Conservation (phyloP, 805 yeast species). For the Cyberlindnera euphorbiiphila region DNA sequence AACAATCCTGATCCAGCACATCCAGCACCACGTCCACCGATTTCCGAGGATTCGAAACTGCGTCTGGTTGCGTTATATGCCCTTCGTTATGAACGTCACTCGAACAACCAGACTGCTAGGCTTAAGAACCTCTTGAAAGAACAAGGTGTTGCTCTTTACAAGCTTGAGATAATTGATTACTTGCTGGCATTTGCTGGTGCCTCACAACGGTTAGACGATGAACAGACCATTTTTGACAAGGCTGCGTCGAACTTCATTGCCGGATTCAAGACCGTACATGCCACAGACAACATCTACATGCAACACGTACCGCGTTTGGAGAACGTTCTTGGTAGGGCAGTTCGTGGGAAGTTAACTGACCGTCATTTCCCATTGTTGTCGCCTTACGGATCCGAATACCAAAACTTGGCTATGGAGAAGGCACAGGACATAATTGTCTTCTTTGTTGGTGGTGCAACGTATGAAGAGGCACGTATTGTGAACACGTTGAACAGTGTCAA, state of each 20-base stretch:
- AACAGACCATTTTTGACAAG: slow-evolving; percentile 28
- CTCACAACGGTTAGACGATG: slow-evolving; percentile 38
- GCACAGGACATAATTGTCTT: slow-evolving; percentile 69
- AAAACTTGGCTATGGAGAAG: slow-evolving; percentile 28
- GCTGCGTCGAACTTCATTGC: slow-evolving; percentile 28
- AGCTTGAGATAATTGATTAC: slow-evolving; percentile 31
- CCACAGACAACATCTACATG: slow-evolving; percentile 74
- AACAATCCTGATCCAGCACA: slow-evolving; percentile 29
- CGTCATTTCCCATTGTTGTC: slow-evolving; percentile 43
- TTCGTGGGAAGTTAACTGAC: slow-evolving; percentile 32
- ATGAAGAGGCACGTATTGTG: slow-evolving; percentile 84
- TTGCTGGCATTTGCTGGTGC: slow-evolving; percentile 44
- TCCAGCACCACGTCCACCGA: slow-evolving; percentile 34
- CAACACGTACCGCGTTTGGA: slow-evolving; percentile 82
- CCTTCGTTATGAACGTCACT: slow-evolving; percentile 57
- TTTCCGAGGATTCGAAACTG: slow-evolving; percentile 56
- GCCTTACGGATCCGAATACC: slow-evolving; percentile 24
- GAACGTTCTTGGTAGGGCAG: slow-evolving; percentile 31
- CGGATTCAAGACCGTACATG: slow-evolving; percentile 35
- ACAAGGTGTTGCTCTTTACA: slow-evolving; percentile 29
- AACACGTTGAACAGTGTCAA: slow-evolving; percentile 58
- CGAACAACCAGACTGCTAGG: slow-evolving; percentile 39
- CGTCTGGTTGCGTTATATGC: slow-evolving; percentile 73
- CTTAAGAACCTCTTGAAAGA: slow-evolving; percentile 38
- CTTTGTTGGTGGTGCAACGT: slow-evolving; percentile 85